Evolutionary conservation across 768 basidiomycete species (phyloP), one percentile per base, ranked within the genome.

Genomic region (Boletus subparvulus): DNA sequence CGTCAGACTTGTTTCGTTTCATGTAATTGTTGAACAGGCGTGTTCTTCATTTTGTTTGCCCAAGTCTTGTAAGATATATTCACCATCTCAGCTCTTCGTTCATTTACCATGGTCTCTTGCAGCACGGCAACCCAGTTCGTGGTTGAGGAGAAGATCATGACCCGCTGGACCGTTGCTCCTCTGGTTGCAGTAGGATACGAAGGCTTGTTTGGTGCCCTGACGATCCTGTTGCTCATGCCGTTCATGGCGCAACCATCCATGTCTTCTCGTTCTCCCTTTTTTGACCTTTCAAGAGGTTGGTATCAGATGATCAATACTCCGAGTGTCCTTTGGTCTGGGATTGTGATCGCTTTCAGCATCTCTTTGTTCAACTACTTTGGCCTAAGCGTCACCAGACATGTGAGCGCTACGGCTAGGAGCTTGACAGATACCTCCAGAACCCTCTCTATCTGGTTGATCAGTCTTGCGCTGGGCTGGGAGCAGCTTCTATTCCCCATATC

Each of bases 371-470:
- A 94, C 68, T 91, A 84, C 75, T 96, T 93, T 64, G 94, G 94
- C 12, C 72, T 96, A 49, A 92, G 90, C 69, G 92, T 97, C 56
- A 96, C 94, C n/a, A 81, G 86, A 59, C 87, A 92, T 68, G 91
- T 98, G 56, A 93, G 89, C 69, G 95, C 96, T 35, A 97, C 94
- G 2, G 92, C 92, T 17, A 83, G 96, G 58, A 90, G 87, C 52
- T 79, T 97, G 55, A 91, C 94, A 37, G 97, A 99, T 72, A 95
- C 94, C 7, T 97, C 94, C 75, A 82, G 97, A 64, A 98, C 97
- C 1, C 79, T 98, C 51, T 83, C 84, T n/a, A 98, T 99, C 69
- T 99, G 97, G 97, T 75, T 95, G 61, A 77, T 99, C 65, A 93
- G 91, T 67, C 79, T 97, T 50, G 85, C 81, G 1, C 74, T 97